Base-by-base conservation (phyloP, 2,329 filamentous ascomycete genomes). In the Pseudogymnoascus sp. region DNA sequence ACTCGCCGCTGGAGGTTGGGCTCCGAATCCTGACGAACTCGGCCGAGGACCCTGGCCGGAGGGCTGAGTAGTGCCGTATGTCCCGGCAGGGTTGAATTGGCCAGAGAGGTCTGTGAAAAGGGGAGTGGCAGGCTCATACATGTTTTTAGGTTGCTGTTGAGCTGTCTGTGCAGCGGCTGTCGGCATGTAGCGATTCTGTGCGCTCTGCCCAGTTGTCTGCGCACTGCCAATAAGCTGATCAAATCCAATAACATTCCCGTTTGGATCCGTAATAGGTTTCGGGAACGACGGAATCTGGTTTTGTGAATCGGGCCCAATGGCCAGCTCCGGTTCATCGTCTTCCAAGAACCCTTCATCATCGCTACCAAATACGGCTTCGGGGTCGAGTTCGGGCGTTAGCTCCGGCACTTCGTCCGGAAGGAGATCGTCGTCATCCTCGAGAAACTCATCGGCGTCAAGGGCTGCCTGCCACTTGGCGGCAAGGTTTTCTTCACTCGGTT, bases 261-360 rank as follows among this genome's bases (percentile, higher is more conserved):
- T 77, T 26, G 68, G 60, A 63, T 64, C 63, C 26, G 67, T 65
- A 26, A 68, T 66, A 26, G 67, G 65, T 12, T 70, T 61, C 37
- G 73, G 69, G 23, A 72, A 63, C 14, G 67, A 63, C 39, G 71
- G 66, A 45, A 69, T 59, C 37, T 66, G 63, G 11, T 65, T 61
- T 31, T 69, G 73, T 64, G 65, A 55, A 61, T 59, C 68, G 59
- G 69, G 70, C 5, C 41, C 41, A 63, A 19, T 65, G 72, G 11
- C 69, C 68, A 38, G 33, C 19, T 26, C 35, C n/a, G 33, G 33
- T 16, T 69, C 67, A 8, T 59, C 66, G 29, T 73, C 92, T 6
- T 96, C 87, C 8, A 97, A 77, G 64, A 97, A 89, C 0, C 91
- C 92, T 70, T 92, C 89, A 66, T 90, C 90, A 72, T 96, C 92